A percentile compares a stretch with the other conserved stretches of the same genome.
phyloP scores from a whole-genome alignment of 768 basidiomycete species.

The Leccinum uliginosum region DNA sequence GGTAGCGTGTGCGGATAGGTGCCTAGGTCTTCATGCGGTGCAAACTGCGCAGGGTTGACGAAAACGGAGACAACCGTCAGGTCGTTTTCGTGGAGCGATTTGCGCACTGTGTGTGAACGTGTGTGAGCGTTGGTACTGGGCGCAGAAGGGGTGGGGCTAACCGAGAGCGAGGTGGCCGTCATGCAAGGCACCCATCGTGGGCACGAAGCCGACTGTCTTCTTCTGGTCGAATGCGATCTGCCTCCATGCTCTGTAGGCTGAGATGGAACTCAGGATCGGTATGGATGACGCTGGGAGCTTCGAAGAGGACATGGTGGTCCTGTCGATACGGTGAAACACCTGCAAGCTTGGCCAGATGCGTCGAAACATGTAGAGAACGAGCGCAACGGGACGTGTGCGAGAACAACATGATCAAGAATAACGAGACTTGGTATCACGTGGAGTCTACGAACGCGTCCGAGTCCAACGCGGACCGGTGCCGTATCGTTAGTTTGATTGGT shows the following conservation, averaged over 20 bases:
- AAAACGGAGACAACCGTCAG: slow-evolving; percentile 92
- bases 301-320: slow-evolving; percentile 16
- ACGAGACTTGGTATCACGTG: neutral
- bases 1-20: slow-evolving; percentile 88
- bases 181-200: slow-evolving; percentile 97
- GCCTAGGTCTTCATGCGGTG: slow-evolving; percentile 88
- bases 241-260: slow-evolving; percentile 72
- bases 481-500: neutral
- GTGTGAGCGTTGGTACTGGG: neutral
- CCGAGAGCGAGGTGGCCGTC: slow-evolving; percentile 90
- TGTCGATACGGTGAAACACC: neutral
- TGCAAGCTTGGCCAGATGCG: slow-evolving; percentile 1
- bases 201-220: slow-evolving; percentile 85
- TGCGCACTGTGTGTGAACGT: slow-evolving; percentile 50
- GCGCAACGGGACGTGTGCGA: neutral
- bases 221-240: slow-evolving; percentile 49
- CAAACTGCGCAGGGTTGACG: slow-evolving; percentile 97
- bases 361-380: slow-evolving; percentile 8
- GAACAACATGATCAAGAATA: neutral
- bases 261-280: slow-evolving; percentile 54
- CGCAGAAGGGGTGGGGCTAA: slow-evolving; percentile 38
- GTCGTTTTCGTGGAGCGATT: slow-evolving; percentile 74
- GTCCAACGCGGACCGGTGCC: neutral
- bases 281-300: slow-evolving; percentile 32
- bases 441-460: too few relatives aligned